Evolutionary conservation across 192 early-diverging fungal genomes (phyloP), one percentile per base, ranked within the genome.

Genomic region (Pecoramyces ruminantium): DNA sequence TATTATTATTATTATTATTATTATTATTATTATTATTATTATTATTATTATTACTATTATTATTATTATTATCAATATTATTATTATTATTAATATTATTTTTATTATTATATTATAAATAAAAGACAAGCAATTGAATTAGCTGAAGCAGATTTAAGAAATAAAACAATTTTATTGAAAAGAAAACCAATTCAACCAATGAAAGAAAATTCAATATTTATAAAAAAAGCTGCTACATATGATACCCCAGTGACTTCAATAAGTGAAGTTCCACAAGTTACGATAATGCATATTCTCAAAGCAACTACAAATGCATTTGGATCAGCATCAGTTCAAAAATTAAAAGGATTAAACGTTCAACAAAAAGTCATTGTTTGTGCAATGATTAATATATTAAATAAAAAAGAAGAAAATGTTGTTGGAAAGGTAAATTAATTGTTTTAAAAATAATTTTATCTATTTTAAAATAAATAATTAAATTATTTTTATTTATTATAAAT

Each of bases 61-160:
- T n/a, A n/a, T n/a, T n/a, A n/a, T n/a, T n/a, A n/a, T n/a, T n/a
- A n/a, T n/a, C n/a, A n/a, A n/a, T n/a, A n/a, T n/a, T n/a, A n/a
- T n/a, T n/a, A n/a, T n/a, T n/a, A n/a, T n/a, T n/a, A n/a, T n/a
- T n/a, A n/a, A n/a, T n/a, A n/a, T n/a, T n/a, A n/a, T n/a, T n/a
- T n/a, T n/a, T n/a, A n/a, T n/a, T n/a, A n/a, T n/a, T n/a, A n/a
- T n/a, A n/a, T n/a, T n/a, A n/a, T n/a, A n/a, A n/a, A 77, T 29
- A 21, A 30, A 83, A 93, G 93, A 12, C 93, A 94, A 82, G 93
- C 96, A 25, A 89, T 98, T 81, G 95, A 96, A 86, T 84, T 94
- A 78, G 92, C 90, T 1, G 94, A 97, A 83, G 80, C 83, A 21
- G 94, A 96, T 85, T 78, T 83, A 80, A 88, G 88, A 84, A 86